A percentile compares a stretch with the other conserved stretches of the same genome.
Conservation (phyloP, 2,329 filamentous ascomycete species). For the Pestalotiopsis sp. region DNA sequence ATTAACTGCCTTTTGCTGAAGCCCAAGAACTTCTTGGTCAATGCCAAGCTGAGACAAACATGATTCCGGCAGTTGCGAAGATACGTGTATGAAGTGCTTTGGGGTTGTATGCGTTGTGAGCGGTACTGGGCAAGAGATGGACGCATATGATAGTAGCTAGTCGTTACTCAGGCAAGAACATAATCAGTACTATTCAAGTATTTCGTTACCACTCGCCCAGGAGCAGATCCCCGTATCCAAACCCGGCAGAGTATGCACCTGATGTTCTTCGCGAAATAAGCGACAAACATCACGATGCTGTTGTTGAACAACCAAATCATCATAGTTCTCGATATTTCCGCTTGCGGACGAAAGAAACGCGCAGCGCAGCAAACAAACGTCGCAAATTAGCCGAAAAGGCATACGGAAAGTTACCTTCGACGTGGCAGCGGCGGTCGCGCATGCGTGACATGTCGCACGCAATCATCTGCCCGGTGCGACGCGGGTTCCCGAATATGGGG, state of each 20-base stretch:
- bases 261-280: not conserved
- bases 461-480: not conserved
- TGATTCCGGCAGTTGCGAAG: not conserved
- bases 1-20: constrained; percentile 4
- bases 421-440: not conserved
- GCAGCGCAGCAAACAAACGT: not conserved
- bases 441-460: not conserved
- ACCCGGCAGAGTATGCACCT: too few relatives aligned
- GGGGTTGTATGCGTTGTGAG: too few relatives aligned
- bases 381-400: not conserved
- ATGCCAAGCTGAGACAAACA: not conserved
- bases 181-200: too few relatives aligned
- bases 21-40: constrained; percentile 6
- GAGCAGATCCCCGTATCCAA: too few relatives aligned
- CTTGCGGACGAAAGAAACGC: not conserved
- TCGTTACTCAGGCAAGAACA: too few relatives aligned
- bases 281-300: not conserved
- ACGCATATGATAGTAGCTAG: too few relatives aligned
- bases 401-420: not conserved
- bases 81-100: too few relatives aligned
- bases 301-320: not conserved
- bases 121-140: too few relatives aligned
- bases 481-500: not conserved
- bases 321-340: not conserved
- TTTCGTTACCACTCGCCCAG: too few relatives aligned